Base-by-base conservation (phyloP, 345 rosid species). In the Aquilaria malaccensis region DNA sequence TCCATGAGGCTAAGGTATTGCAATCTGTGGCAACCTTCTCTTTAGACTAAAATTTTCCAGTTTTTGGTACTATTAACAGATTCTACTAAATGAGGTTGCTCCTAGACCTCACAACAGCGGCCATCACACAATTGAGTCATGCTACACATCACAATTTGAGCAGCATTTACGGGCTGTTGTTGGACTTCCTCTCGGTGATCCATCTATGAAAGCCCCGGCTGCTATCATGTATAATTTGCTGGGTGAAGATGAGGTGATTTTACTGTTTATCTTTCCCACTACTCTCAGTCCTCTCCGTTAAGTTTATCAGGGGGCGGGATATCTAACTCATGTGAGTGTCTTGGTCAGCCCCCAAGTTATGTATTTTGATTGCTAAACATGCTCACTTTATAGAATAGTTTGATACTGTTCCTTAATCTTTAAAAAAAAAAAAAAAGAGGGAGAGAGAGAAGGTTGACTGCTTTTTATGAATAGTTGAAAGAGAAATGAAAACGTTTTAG, bases 31-130 rank as follows among this genome's bases (percentile, higher is more conserved):
- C 49, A 57, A 57, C 33, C 15, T 58, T 29, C 37, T 13, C 13
- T 10, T 56, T 47, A 47, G 52, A 47, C 60, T 59, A 33, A 66
- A 48, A n/a, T 65, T 3, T 55, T 70, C 48, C 58, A 48, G 30
- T 41, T 3, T 37, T 37, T 61, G 52, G 55, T 31, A 45, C 57
- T 67, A 30, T 56, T 56, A 37, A 49, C 73, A 94, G 99, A 82
- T 94, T 62, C 66, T 90, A 65, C 77, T 94, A 37, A 94, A 94
- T 77, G 99, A 94, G 79, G 99, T 94, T 56, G 99, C 99, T 45
- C 96, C 97, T 2, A 86, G 99, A 79, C 93, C 96, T 68, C 97
- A 94, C 73, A 94, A 94, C 70, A 90, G 99, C 56, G 99, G 99
- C 57, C 99, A 94, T 75, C 96, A 94, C 73, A 90, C 99, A 13